Evolutionary conservation across 176 grass and related monocot genomes (phyloP).

Genomic region (Panicum miliaceum): DNA sequence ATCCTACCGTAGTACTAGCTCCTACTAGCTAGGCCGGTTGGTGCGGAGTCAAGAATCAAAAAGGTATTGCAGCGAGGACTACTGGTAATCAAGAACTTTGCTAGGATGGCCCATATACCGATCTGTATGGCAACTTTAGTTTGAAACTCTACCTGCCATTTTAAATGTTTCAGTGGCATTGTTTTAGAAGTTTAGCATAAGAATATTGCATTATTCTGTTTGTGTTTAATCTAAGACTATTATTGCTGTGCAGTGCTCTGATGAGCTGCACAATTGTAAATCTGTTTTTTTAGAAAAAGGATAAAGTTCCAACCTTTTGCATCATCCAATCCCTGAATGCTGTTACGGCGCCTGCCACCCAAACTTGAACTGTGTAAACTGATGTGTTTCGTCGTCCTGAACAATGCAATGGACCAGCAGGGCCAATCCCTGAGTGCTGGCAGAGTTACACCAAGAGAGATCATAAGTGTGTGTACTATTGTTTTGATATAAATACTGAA

Average conservation of each 20-base stretch:
- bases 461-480: not conserved
- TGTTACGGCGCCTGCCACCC: too few relatives aligned
- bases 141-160: not conserved
- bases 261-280: too few relatives aligned
- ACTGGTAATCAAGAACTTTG: not conserved
- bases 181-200: not conserved
- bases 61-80: not conserved
- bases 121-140: not conserved
- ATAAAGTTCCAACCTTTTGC: too few relatives aligned
- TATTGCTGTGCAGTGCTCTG: too few relatives aligned
- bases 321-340: too few relatives aligned
- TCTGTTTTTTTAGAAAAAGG: too few relatives aligned
- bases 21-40: not conserved
- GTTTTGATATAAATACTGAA: not conserved
- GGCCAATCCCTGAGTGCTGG: not conserved
- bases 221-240: not conserved
- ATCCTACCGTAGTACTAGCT: not conserved
- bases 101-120: not conserved
- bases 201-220: not conserved
- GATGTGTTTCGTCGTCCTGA: too few relatives aligned
- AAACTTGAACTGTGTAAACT: too few relatives aligned
- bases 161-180: not conserved
- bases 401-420: too few relatives aligned
- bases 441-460: not conserved
- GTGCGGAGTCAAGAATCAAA: constrained; percentile 12